Conservation (phyloP, 768 basidiomycete genomes). For the Lactarius quietus region DNA sequence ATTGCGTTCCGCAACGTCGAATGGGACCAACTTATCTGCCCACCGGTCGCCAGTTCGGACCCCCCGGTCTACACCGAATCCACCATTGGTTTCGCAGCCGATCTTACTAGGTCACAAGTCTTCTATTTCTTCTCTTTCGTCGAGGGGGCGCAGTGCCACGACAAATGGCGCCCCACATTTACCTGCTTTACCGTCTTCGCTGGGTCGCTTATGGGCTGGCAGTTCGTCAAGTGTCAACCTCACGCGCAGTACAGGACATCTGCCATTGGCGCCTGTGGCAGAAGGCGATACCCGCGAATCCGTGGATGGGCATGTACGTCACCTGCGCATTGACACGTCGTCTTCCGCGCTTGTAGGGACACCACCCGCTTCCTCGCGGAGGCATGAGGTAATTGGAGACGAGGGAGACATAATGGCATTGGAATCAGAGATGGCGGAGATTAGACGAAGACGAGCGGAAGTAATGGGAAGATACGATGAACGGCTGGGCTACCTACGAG, state of each 20-base stretch:
- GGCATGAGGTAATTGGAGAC: slow-evolving; percentile 30
- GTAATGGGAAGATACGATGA: slow-evolving; percentile 69
- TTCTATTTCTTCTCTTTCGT: slow-evolving; percentile 26
- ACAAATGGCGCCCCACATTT: slow-evolving; percentile 32
- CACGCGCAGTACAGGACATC: slow-evolving; percentile 45
- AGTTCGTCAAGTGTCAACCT: slow-evolving; percentile 51
- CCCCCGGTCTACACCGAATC: slow-evolving; percentile 7
- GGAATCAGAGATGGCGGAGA: slow-evolving; percentile 64
- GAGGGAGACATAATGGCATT: slow-evolving; percentile 38
- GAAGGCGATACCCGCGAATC: slow-evolving; percentile 41
- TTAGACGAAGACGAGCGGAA: slow-evolving; percentile 65
- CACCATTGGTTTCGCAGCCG: slow-evolving; percentile 23
- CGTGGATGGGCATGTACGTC: slow-evolving; percentile 17
- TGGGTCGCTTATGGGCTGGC: slow-evolving; percentile 34
- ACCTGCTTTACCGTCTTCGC: slow-evolving; percentile 32
- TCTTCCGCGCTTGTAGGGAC: neutral
- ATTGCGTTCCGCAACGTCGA: slow-evolving; percentile 24
- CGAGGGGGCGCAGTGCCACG: slow-evolving; percentile 22
- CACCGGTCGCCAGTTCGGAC: slow-evolving; percentile 21
- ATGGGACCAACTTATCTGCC: slow-evolving; percentile 23
- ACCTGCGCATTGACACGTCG: slow-evolving; percentile 10
- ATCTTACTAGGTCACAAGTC: slow-evolving; percentile 22
- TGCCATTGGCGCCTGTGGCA: slow-evolving; percentile 48
- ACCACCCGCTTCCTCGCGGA: slow-evolving; percentile 17
- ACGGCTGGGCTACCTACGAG: slow-evolving; percentile 74